These are phyloP conservation scores for Leptodontidium sp. DNA, from an alignment of 2,329 filamentous ascomycete genomes.

Conservation along the genomic window DNA sequence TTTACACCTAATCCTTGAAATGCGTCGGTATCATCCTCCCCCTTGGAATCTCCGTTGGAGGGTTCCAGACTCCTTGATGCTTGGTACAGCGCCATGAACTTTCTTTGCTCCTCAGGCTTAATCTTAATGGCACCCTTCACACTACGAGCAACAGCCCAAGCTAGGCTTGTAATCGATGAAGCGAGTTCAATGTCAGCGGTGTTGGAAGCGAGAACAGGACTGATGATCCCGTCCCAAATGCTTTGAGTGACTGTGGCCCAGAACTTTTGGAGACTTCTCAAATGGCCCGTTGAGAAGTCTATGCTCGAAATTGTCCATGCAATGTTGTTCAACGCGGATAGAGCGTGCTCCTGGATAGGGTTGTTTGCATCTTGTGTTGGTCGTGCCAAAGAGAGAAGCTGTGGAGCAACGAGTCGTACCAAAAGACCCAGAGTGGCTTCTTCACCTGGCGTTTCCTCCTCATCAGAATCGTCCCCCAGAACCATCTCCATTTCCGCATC, in stretches of 20 bases:
- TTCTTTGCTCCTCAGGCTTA: constrained; percentile 62
- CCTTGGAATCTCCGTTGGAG: constrained; percentile 31
- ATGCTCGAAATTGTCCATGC: constrained; percentile 71
- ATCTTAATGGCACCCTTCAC: constrained; percentile 59
- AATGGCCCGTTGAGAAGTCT: constrained; percentile 64
- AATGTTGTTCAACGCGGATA: constrained; percentile 72
- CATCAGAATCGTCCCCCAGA: constrained; percentile 54
- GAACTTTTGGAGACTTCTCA: constrained; percentile 55
- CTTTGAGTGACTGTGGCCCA: constrained; percentile 63
- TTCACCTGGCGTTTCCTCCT: constrained; percentile 48
- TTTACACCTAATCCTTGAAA: constrained; percentile 70
- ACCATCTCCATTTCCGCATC: constrained; percentile 73
- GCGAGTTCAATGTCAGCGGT: constrained; percentile 68
- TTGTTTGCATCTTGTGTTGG: constrained; percentile 44
- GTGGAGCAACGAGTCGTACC: constrained; percentile 44
- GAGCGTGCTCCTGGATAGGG: constrained; percentile 59
- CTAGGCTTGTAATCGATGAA: constrained; percentile 69
- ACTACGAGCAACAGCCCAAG: constrained; percentile 69
- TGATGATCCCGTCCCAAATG: constrained; percentile 66
- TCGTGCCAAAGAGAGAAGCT: constrained; percentile 39
- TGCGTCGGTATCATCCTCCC: constrained; percentile 54
- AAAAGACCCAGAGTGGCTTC: constrained; percentile 43
- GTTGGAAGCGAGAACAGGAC: constrained; percentile 65
- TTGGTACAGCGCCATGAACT: constrained; percentile 72
- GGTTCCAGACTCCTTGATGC: constrained; percentile 56